phyloP scores from a whole-genome alignment of 1,284 basidiomycete genomes.

The Marasmius sp. region DNA sequence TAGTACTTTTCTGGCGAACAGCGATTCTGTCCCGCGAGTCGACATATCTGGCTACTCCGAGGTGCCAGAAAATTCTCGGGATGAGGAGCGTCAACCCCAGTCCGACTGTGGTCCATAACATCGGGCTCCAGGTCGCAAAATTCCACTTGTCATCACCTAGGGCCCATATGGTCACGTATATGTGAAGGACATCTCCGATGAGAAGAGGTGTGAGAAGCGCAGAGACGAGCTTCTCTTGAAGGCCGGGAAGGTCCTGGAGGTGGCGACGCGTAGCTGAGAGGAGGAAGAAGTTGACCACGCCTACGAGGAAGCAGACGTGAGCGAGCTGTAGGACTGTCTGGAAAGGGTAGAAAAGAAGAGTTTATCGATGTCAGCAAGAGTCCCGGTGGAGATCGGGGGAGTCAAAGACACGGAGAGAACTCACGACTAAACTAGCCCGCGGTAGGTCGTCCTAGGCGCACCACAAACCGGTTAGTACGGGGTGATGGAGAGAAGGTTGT shows the following conservation, averaged over 20 bases:
- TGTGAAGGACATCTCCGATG: constrained; percentile 64
- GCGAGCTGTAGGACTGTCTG: constrained; percentile 58
- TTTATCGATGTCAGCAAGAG: not conserved
- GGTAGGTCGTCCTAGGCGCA: constrained; percentile 38
- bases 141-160: constrained; percentile 67
- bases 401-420: not conserved
- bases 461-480: not conserved
- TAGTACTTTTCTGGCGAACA: constrained; percentile 10
- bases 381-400: not conserved
- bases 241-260: constrained; percentile 51
- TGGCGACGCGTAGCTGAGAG: constrained; percentile 59
- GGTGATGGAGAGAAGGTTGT: not conserved
- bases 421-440: constrained; percentile 54
- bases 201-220: constrained; percentile 67
- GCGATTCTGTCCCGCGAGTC: constrained; percentile 53
- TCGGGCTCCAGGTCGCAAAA: constrained; percentile 58
- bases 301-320: constrained; percentile 72
- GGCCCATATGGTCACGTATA: constrained; percentile 69
- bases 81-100: constrained; percentile 64
- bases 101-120: constrained; percentile 66
- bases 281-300: constrained; percentile 66
- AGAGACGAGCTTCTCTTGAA: constrained; percentile 69
- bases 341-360: not conserved
- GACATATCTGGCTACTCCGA: constrained; percentile 72
- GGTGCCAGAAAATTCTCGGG: constrained; percentile 68